A percentile compares a stretch with the other conserved stretches of the same genome.
phyloP scores from a whole-genome alignment of 768 basidiomycete species.

The Tricholoma terreum region DNA sequence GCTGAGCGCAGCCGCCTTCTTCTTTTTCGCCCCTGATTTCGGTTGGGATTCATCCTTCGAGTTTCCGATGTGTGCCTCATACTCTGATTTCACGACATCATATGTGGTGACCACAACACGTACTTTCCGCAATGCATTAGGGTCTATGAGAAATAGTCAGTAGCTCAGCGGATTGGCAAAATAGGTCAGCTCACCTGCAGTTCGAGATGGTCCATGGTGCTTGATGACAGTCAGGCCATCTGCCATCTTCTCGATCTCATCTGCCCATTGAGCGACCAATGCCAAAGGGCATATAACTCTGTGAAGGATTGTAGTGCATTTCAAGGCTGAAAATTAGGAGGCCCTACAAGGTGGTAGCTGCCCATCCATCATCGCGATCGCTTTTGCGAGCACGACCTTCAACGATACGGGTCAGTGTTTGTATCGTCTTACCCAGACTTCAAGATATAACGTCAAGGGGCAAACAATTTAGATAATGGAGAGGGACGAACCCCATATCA shows the following conservation, averaged over 20 bases:
- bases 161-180: not conserved
- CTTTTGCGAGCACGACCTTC: conserved; percentile 71
- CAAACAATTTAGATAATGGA: not conserved
- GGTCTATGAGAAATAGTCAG: conserved; percentile 41
- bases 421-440: conserved; percentile 88
- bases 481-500: conserved; percentile 68
- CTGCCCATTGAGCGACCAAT: conserved; percentile 88
- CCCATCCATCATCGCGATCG: conserved; percentile 72
- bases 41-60: conserved; percentile 55
- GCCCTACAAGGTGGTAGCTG: conserved; percentile 65
- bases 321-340: not conserved
- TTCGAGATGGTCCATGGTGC: conserved; percentile 78
- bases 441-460: not conserved
- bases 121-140: conserved; percentile 44
- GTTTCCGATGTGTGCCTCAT: conserved; percentile 46
- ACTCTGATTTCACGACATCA: conserved; percentile 78
- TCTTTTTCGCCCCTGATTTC: conserved; percentile 35
- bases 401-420: conserved; percentile 83
- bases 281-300: conserved; percentile 89
- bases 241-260: conserved; percentile 75
- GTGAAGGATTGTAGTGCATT: not conserved
- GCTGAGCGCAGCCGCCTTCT: conserved; percentile 33
- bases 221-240: conserved; percentile 65
- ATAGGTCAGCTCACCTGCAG: conserved; percentile 50
- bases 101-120: conserved; percentile 90